Conservation (phyloP, 192 early-diverging fungal species). For the Coemansia sp. region DNA sequence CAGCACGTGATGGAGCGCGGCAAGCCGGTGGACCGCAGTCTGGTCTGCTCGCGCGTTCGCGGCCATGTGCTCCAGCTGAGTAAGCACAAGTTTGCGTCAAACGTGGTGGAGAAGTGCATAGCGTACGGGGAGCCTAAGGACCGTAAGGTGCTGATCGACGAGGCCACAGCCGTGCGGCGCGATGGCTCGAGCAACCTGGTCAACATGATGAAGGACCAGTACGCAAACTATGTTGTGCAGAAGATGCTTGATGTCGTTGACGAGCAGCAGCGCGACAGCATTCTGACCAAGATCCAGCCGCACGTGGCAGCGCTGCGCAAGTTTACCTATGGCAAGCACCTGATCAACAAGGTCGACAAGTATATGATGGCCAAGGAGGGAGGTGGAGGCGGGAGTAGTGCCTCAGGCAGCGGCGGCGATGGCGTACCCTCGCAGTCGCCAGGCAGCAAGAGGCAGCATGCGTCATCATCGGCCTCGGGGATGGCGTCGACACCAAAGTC, state of each 20-base stretch:
- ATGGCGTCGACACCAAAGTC: slow-evolving; percentile 1
- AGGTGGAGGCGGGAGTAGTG: too few species aligned
- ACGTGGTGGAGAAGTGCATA: slow-evolving; percentile 99
- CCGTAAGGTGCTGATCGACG: slow-evolving; percentile 87
- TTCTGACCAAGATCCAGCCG: slow-evolving; percentile 91
- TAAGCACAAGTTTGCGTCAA: slow-evolving; percentile 99
- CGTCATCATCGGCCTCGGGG: not conserved
- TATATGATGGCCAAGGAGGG: slow-evolving; percentile 26
- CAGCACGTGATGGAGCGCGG: slow-evolving; percentile 94
- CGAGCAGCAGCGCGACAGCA: slow-evolving; percentile 80
- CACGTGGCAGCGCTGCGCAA: slow-evolving; percentile 91
- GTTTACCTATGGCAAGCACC: slow-evolving; percentile 97
- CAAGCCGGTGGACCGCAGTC: slow-evolving; percentile 79
- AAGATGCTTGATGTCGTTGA: slow-evolving; percentile 99
- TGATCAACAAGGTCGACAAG: slow-evolving; percentile 73
- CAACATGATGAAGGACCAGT: slow-evolving; percentile 99
- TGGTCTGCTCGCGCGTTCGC: slow-evolving; percentile 86
- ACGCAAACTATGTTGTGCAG: slow-evolving; percentile 99
- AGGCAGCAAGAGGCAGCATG: slow-evolving; percentile 6
- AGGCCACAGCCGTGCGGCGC: slow-evolving; percentile 80
- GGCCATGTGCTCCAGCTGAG: slow-evolving; percentile 90
- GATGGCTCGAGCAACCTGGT: slow-evolving; percentile 80
- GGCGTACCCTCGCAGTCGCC: slow-evolving; percentile 3
- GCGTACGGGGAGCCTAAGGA: slow-evolving; percentile 86
- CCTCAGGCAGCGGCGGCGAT: slow-evolving; percentile 4